phyloP scores from a whole-genome alignment of 352 stramenopile genomes.

The Saprolegnia parasitica region DNA sequence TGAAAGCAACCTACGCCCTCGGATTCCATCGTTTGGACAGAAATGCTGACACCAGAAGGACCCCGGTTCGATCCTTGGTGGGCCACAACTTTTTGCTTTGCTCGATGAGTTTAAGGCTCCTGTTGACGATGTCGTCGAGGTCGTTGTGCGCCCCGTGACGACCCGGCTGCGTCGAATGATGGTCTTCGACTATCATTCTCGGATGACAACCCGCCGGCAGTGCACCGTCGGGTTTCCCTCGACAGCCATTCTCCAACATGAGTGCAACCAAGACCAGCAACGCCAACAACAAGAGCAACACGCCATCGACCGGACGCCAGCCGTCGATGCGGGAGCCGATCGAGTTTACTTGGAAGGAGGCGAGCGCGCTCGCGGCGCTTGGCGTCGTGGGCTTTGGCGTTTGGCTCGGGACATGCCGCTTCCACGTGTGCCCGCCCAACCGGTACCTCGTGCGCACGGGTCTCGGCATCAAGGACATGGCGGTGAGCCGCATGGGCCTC shows the following conservation, averaged over 20 bases:
- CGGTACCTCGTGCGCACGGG: not conserved
- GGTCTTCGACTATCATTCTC: not conserved
- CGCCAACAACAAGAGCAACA: not conserved
- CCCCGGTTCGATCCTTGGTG: not conserved
- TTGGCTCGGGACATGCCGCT: not conserved
- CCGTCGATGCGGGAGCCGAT: not conserved
- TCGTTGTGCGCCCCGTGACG: not conserved
- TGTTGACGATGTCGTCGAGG: not conserved
- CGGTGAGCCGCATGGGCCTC: not conserved
- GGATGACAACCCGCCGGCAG: not conserved
- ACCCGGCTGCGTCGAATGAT: not conserved
- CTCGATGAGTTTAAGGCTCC: not conserved
- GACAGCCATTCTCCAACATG: not conserved
- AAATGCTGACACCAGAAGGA: not conserved
- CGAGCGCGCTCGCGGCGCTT: not conserved
- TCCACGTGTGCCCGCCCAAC: not conserved
- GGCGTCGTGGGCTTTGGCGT: not conserved
- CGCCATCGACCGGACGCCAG: too few relatives aligned
- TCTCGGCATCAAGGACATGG: slow-evolving; percentile 1
- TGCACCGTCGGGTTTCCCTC: not conserved
- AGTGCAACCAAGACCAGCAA: not conserved
- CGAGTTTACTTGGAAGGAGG: not conserved
- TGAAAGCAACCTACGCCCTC: too few relatives aligned
- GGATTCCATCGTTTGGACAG: too few relatives aligned
- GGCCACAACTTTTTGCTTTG: not conserved